Evolutionary conservation across 352 stramenopile genomes (phyloP).

Genomic region (Phytophthora ohioensis): DNA sequence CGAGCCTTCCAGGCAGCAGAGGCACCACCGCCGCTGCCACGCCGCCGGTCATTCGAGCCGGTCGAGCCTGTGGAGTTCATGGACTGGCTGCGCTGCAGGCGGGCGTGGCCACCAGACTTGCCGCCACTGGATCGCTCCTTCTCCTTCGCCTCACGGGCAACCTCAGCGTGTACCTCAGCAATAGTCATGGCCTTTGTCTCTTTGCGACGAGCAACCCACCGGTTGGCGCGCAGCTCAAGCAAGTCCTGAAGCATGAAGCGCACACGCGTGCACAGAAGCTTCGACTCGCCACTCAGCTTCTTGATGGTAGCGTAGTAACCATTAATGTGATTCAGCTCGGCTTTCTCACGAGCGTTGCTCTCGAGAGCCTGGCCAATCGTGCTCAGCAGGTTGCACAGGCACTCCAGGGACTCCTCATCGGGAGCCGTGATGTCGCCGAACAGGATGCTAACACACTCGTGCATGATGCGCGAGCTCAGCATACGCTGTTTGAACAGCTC

Average conservation of each 20-base stretch:
- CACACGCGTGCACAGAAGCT: slow-evolving; percentile 78
- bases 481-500: slow-evolving; percentile 97
- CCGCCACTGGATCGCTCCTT: slow-evolving; percentile 63
- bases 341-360: slow-evolving; percentile 52
- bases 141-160: slow-evolving; percentile 71
- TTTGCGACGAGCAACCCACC: slow-evolving; percentile 78
- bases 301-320: slow-evolving; percentile 79
- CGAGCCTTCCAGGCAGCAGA: slow-evolving; percentile 75
- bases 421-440: slow-evolving; percentile 82
- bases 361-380: slow-evolving; percentile 94
- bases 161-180: slow-evolving; percentile 79
- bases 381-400: slow-evolving; percentile 94
- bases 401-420: slow-evolving; percentile 97
- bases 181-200: slow-evolving; percentile 90
- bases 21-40: slow-evolving; percentile 51
- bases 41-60: slow-evolving; percentile 49
- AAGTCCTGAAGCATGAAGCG: slow-evolving; percentile 89
- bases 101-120: slow-evolving; percentile 41
- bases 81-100: slow-evolving; percentile 72
- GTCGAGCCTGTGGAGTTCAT: slow-evolving; percentile 48
- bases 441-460: slow-evolving; percentile 88
- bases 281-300: slow-evolving; percentile 69
- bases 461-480: slow-evolving; percentile 96
- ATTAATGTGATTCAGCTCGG: slow-evolving; percentile 64
- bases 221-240: slow-evolving; percentile 80